Evolutionary conservation across 176 grass and related monocot species (phyloP).

Genomic region (Alopecurus myosuroides): DNA sequence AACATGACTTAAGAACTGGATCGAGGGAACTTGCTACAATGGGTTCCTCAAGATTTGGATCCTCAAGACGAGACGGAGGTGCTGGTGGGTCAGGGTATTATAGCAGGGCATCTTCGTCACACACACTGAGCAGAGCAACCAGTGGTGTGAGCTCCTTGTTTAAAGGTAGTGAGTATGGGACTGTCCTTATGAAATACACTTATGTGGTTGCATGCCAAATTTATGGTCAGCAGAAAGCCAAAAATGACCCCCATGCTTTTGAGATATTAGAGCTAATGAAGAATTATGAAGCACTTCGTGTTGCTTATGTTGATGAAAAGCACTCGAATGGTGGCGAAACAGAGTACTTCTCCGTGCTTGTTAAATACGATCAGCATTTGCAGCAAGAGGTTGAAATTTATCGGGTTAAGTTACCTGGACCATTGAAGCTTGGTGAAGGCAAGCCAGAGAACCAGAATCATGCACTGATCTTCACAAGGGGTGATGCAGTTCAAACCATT

Average conservation of each 20-base stretch:
- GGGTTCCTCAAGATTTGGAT: conserved; percentile 45
- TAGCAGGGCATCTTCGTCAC: conserved; percentile 50
- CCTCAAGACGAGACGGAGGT: conserved; percentile 35
- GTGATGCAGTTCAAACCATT: conserved; percentile 87
- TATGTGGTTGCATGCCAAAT: conserved; percentile 99
- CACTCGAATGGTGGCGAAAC: conserved; percentile 34
- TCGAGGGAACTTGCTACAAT: conserved; percentile 59
- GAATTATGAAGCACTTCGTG: conserved; percentile 85
- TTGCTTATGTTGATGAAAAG: conserved; percentile 89
- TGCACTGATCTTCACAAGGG: conserved; percentile 94
- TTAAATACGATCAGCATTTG: conserved; percentile 74
- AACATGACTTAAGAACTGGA: conserved; percentile 74
- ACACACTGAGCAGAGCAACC: conserved; percentile 54
- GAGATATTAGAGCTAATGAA: conserved; percentile 96
- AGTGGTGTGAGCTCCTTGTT: conserved; percentile 71
- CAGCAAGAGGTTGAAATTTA: conserved; percentile 91
- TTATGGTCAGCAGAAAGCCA: conserved; percentile 87
- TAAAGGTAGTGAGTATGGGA: conserved; percentile 90
- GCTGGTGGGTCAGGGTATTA: conserved; percentile 39
- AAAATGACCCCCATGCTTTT: conserved; percentile 66
- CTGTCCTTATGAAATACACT: conserved; percentile 90
- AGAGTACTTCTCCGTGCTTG: conserved; percentile 80
- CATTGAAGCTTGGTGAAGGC: conserved; percentile 83
- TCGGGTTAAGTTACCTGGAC: conserved; percentile 74
- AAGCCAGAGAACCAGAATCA: conserved; percentile 96